Base-by-base conservation (phyloP, 2,329 filamentous ascomycete genomes). In the Talaromyces sp. region DNA sequence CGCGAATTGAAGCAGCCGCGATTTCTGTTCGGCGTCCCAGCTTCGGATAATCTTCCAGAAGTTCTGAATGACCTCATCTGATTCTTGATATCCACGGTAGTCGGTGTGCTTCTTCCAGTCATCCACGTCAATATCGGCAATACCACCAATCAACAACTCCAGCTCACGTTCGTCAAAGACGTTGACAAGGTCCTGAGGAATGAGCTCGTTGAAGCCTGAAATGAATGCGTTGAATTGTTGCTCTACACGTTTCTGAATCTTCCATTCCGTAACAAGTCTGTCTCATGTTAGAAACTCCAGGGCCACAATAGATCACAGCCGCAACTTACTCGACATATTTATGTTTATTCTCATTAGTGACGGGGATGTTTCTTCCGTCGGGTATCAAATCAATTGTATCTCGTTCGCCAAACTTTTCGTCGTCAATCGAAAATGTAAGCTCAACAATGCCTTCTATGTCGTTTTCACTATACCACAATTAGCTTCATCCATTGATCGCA, bases 31-130 rank as follows among this genome's bases (percentile, higher is more conserved):
- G 31, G 95, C 92, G 75, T 99, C 95, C 95, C 95, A 99, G 65
- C 87, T 91, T 68, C 93, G 88, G 67, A 99, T 95, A 64, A 86
- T 83, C 82, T 96, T 93, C 95, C 95, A 99, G 85, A 99, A 99
- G 82, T 96, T 93, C 77, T 96, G 91, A 68, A 99, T 95, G 28
- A 99, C 95, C 73, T 97, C 92, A 71, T 99, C 95, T 63, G 88
- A 92, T 79, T 99, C 95, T 9, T 96, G 97, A 83, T 99, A 99
- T 61, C 95, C 95, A 70, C 95, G 90, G 79, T 99, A 99, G 74
- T 99, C 95, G 54, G 95, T 99, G 80, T 99, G 95, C 83, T 99
- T 99, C 89, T 99, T 98, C 95, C 95, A 99, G 79, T 99, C 95
- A 65, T 99, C 95, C 16, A 99, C 93, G 72, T 99, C 95, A 69